Conservation (phyloP, 345 rosid species). For the Euphorbia peplus region DNA sequence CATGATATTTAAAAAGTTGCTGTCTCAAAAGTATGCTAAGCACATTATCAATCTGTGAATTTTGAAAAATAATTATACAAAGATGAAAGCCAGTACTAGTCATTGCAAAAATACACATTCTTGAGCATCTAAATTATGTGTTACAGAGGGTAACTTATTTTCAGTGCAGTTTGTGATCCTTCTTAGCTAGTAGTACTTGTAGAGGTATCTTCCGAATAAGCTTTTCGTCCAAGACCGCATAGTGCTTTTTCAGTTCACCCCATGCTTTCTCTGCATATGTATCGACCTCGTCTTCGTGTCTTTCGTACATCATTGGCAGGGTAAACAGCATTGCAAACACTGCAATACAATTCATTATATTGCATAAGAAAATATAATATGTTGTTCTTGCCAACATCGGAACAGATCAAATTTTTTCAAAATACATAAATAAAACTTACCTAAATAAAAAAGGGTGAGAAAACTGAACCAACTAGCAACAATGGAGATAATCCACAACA, state of each 20-base stretch:
- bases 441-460: conserved; percentile 36
- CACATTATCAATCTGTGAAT: too few relatives aligned
- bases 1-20: background rate
- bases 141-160: conserved; percentile 11
- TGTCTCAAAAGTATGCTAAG: background rate
- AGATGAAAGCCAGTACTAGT: background rate
- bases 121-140: conserved; percentile 1
- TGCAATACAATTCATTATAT: conserved; percentile 22
- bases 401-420: too few relatives aligned
- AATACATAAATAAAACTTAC: conserved; percentile 9
- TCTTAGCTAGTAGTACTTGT: conserved; percentile 20
- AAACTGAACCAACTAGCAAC: conserved; percentile 41
- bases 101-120: background rate
- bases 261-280: conserved; percentile 35
- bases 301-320: conserved; percentile 39
- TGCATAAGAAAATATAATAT: too few relatives aligned
- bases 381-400: too few relatives aligned
- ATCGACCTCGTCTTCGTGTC: conserved; percentile 39
- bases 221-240: conserved; percentile 36
- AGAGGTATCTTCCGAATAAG: conserved; percentile 33
- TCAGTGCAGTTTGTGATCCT: conserved; percentile 25
- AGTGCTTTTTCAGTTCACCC: conserved; percentile 34
- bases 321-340: conserved; percentile 35
- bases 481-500: conserved; percentile 37
- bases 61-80: background rate